A percentile compares a stretch with the other conserved stretches of the same genome.
Evolutionary conservation across 2,329 filamentous ascomycete genomes (phyloP).

Genomic region (Colletotrichum gigasporum): DNA sequence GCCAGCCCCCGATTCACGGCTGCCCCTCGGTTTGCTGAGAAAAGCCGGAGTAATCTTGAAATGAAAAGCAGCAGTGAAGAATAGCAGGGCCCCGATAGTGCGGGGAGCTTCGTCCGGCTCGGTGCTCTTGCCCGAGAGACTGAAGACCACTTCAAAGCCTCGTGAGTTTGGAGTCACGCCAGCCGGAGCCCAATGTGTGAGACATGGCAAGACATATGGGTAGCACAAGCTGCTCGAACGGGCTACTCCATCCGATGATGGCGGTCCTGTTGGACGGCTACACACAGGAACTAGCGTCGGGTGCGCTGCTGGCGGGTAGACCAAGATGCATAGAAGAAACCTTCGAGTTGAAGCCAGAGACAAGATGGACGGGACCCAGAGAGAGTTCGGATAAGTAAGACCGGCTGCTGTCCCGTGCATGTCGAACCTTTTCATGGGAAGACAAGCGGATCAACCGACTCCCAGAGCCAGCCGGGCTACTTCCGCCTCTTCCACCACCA

Average conservation of each 20-base stretch:
- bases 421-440: slow-evolving; percentile 8
- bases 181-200: slow-evolving; percentile 6
- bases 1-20: slow-evolving; percentile 3
- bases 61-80: neutral
- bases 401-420: slow-evolving; percentile 21
- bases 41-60: neutral
- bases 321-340: slow-evolving; percentile 11
- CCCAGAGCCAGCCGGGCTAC: slow-evolving; percentile 4
- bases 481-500: neutral
- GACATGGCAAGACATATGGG: slow-evolving; percentile 14
- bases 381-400: slow-evolving; percentile 27
- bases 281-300: slow-evolving; percentile 8
- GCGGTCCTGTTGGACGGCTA: slow-evolving; percentile 6
- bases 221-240: slow-evolving; percentile 11
- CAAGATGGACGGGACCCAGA: slow-evolving; percentile 8
- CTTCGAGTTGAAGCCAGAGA: slow-evolving; percentile 7
- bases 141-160: neutral
- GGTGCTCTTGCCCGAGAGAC: neutral
- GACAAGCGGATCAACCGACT: slow-evolving; percentile 1
- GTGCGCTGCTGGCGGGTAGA: neutral
- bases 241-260: slow-evolving; percentile 22
- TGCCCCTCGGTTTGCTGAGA: neutral
- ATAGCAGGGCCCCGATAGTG: neutral
- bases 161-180: neutral
- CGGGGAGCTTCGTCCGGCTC: neutral